Percentiles rank a stretch among this genome's conserved stretches.
Conservation (phyloP, 2,329 filamentous ascomycete genomes). For the Sordariomycetes sp. region DNA sequence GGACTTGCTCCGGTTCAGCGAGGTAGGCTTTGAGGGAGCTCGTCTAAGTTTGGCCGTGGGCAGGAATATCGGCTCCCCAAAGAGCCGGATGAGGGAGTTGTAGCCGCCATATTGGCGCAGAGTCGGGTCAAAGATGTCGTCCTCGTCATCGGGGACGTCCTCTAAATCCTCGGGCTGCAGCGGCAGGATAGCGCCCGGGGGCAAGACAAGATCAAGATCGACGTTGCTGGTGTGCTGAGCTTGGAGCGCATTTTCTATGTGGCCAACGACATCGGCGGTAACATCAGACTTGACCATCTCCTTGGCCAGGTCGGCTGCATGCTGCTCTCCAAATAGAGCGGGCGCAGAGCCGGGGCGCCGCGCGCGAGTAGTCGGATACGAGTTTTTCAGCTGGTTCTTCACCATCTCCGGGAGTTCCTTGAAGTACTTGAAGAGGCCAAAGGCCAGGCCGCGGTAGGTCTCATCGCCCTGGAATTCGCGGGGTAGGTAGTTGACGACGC, state of each 20-base stretch:
- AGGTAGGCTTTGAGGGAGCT: constrained; percentile 77
- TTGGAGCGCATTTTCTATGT: constrained; percentile 65
- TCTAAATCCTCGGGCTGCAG: constrained; percentile 49
- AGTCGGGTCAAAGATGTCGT: constrained; percentile 54
- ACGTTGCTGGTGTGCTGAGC: constrained; percentile 76
- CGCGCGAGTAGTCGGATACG: constrained; percentile 40
- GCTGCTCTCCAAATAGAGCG: constrained; percentile 75
- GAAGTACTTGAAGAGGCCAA: constrained; percentile 92
- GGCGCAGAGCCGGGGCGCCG: constrained; percentile 54
- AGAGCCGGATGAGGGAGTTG: constrained; percentile 62
- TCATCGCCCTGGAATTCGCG: constrained; percentile 95
- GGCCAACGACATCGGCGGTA: constrained; percentile 58
- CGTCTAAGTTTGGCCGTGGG: constrained; percentile 77
- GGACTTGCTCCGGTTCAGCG: constrained; percentile 64
- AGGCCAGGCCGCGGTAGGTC: constrained; percentile 79
- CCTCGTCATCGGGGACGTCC: constrained; percentile 49
- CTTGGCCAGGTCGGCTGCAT: constrained; percentile 83
- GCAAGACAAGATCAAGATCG: constrained; percentile 80
- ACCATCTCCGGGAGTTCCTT: constrained; percentile 69
- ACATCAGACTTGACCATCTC: constrained; percentile 77
- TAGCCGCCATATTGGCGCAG: constrained; percentile 67
- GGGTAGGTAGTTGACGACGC: constrained; percentile 79
- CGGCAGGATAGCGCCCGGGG: constrained; percentile 63
- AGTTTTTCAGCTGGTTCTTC: constrained; percentile 57
- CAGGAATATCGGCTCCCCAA: constrained; percentile 78